Percentiles rank a stretch among this genome's conserved stretches.
Evolutionary conservation across 371 early-diverging fungal species (phyloP).

Genomic region (Syncephalastrum racemosum): DNA sequence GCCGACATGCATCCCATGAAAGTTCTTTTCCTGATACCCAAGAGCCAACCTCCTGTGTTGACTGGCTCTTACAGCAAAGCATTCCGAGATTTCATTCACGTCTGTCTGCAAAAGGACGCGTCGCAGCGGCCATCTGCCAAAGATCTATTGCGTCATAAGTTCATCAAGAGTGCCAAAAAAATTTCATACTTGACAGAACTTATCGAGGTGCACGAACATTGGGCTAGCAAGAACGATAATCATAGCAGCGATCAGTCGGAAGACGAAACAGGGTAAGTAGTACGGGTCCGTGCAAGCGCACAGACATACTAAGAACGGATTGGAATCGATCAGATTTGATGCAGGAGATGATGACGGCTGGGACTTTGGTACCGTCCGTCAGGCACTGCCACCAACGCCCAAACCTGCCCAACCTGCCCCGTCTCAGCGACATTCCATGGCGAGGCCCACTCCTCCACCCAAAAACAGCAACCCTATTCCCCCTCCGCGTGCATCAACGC

Average conservation of each 20-base stretch:
- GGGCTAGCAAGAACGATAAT: slow-evolving; percentile 57
- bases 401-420: slow-evolving; percentile 24
- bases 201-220: slow-evolving; percentile 81
- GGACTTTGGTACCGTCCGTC: slow-evolving; percentile 50
- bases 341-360: slow-evolving; percentile 25
- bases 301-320: no score
- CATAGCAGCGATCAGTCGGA: slow-evolving; percentile 60
- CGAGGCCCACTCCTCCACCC: slow-evolving; percentile 3
- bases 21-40: slow-evolving; percentile 91
- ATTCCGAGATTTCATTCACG: slow-evolving; percentile 89
- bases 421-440: slow-evolving; percentile 32
- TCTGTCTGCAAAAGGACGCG: slow-evolving; percentile 89
- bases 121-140: slow-evolving; percentile 81
- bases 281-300: not conserved
- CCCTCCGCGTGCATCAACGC: no score
- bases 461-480: no score
- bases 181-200: slow-evolving; percentile 82
- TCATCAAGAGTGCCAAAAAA: slow-evolving; percentile 82
- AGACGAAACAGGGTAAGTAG: slow-evolving; percentile 50
- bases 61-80: slow-evolving; percentile 78
- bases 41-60: slow-evolving; percentile 85
- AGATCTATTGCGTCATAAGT: slow-evolving; percentile 88
- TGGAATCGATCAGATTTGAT: slow-evolving; percentile 7
- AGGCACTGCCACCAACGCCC: slow-evolving; percentile 26
- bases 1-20: slow-evolving; percentile 92